Base-by-base conservation (phyloP, 2,329 filamentous ascomycete genomes). In the Orbilia ellipsospora region DNA sequence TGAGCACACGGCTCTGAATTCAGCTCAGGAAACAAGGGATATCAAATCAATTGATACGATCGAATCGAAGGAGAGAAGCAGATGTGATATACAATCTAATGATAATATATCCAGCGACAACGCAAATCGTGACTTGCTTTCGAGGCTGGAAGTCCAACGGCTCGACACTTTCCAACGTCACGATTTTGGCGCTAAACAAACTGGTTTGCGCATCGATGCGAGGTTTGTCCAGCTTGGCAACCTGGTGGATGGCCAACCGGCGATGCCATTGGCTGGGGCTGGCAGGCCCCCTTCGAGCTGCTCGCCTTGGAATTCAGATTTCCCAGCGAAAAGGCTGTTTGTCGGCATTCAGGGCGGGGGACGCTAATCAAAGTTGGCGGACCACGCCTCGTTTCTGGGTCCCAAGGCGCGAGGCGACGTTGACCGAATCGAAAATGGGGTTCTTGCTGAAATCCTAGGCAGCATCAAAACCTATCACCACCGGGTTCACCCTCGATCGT, bases 141-240 rank as follows among this genome's bases (percentile, higher is more conserved):
- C 69, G 57, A 48, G 61, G 66, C 66, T 63, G 66, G 57, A 62
- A 51, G 56, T 50, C 40, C 57, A 62, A n/a, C 31, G 44, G 4
- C 31, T 55, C 63, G 63, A 57, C n/a, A 26, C 8, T 18, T 16
- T 51, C 42, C 69, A 67, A 67, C 44, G 62, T 73, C 69, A 73
- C 56, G 16, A 36, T 36, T 66, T 45, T 44, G 51, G 51, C 51
- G 44, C 59, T 31, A 40, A 40, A 60, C 48, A 28, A 50, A 65
- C 70, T 51, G 4, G 70, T 68, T 68, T 74, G 70, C 56, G 42
- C 45, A 59, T 57, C 28, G 4, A 74, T 74, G 70, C 57, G 70
- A 74, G 70, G 69, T 74, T 74, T 74, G 70, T 63, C 70, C 31
- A 23, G 3, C 70, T 74, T 67, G 70, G 70, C 70, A 54, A 12